Percentiles rank a stretch among this genome's conserved stretches.
These are phyloP conservation scores for Hypoxylon fragiforme DNA, from an alignment of 495 filamentous ascomycete species.

Conservation along the genomic window DNA sequence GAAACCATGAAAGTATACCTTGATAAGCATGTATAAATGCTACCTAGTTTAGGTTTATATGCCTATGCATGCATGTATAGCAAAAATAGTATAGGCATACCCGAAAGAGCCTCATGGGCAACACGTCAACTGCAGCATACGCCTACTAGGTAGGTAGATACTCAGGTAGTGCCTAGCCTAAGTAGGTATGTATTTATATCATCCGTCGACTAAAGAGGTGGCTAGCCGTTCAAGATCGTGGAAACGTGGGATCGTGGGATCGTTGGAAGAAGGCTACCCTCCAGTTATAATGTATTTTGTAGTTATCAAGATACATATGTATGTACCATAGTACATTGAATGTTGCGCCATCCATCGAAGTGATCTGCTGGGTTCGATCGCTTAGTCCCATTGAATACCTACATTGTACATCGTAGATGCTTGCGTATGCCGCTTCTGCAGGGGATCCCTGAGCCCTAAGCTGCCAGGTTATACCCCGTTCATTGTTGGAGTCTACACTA, in stretches of 20 bases:
- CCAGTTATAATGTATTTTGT: no score
- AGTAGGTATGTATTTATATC: no score
- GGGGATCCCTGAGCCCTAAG: slow-evolving; percentile 23
- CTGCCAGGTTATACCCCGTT: slow-evolving; percentile 25
- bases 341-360: slow-evolving; percentile 7
- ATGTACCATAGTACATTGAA: no score
- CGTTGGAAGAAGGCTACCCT: no score
- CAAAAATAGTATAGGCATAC: no score
- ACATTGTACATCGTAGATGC: no score
- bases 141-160: background rate
- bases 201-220: background rate
- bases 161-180: background rate
- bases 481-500: slow-evolving; percentile 24
- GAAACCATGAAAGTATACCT: no score
- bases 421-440: slow-evolving; percentile 29
- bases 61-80: background rate
- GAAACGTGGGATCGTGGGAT: background rate
- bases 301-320: no score
- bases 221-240: background rate
- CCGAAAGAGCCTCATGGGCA: no score
- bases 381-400: slow-evolving; percentile 16
- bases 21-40: no score
- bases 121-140: no score
- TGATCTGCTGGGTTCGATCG: slow-evolving; percentile 23
- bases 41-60: background rate